Percentiles rank a stretch among this genome's conserved stretches.
These are phyloP conservation scores for Clonostachys sp. DNA, from an alignment of 2,329 filamentous ascomycete genomes.

Conservation along the genomic window DNA sequence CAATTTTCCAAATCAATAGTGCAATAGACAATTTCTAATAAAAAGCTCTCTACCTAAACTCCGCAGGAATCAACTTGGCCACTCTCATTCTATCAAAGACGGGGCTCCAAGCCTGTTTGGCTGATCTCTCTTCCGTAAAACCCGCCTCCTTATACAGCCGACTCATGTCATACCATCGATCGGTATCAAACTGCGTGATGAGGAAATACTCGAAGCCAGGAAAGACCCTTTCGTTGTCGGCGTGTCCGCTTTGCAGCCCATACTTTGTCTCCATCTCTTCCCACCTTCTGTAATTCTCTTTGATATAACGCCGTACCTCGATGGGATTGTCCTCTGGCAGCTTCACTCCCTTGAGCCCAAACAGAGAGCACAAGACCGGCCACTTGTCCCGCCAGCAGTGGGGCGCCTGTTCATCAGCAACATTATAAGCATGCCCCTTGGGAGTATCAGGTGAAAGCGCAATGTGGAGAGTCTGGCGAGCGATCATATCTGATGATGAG, in stretches of 20 bases:
- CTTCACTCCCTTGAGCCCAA: conserved; percentile 15
- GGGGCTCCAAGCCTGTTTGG: conserved; percentile 26
- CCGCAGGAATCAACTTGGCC: conserved; percentile 29
- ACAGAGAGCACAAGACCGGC: conserved; percentile 12
- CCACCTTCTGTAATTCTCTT: conserved; percentile 21
- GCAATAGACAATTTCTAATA: too few relatives aligned
- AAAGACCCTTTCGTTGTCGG: conserved; percentile 24
- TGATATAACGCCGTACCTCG: conserved; percentile 25
- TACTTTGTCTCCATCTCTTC: conserved; percentile 23
- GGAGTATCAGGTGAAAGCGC: conserved; percentile 3
- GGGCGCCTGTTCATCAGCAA: conserved; percentile 9
- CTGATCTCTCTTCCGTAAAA: conserved; percentile 33
- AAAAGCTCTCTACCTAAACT: conserved; percentile 1
- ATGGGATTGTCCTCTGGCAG: conserved; percentile 12
- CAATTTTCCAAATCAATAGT: too few relatives aligned
- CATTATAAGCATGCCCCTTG: conserved; percentile 15
- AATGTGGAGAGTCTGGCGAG: conserved; percentile 13
- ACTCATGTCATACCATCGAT: conserved; percentile 36
- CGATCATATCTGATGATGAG: conserved; percentile 30
- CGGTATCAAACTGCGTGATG: conserved; percentile 35
- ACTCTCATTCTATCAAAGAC: conserved; percentile 37
- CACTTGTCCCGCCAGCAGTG: conserved; percentile 14
- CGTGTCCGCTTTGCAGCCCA: conserved; percentile 26
- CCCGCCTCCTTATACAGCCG: conserved; percentile 30
- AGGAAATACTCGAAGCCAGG: conserved; percentile 34